These are phyloP conservation scores for Guyanaporus albipodus DNA, from an alignment of 768 basidiomycete species.

Conservation along the genomic window DNA sequence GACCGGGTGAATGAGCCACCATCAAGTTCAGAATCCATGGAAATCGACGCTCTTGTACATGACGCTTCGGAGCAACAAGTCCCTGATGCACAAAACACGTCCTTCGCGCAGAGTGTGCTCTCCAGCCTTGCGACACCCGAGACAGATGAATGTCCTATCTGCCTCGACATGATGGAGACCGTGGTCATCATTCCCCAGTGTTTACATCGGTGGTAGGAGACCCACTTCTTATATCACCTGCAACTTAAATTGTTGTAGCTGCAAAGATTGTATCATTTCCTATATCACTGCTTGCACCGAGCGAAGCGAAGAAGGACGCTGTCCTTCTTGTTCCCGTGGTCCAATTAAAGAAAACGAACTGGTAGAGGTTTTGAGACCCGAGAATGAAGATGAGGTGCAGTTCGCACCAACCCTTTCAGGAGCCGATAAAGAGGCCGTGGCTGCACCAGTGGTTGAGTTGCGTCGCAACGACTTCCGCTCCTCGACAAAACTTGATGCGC, in stretches of 20 bases:
- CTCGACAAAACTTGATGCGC: slow-evolving; percentile 87
- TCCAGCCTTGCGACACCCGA: slow-evolving; percentile 48
- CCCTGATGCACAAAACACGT: slow-evolving; percentile 30
- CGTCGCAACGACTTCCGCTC: slow-evolving; percentile 82
- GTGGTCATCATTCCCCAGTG: slow-evolving; percentile 71
- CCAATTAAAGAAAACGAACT: slow-evolving; percentile 63
- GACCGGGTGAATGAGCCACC: slow-evolving; percentile 35
- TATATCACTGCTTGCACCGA: slow-evolving; percentile 68
- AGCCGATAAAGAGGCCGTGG: slow-evolving; percentile 19
- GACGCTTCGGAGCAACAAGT: slow-evolving; percentile 41
- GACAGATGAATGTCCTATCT: slow-evolving; percentile 76
- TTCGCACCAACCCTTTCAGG: neutral
- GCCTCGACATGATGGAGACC: slow-evolving; percentile 70
- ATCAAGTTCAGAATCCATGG: slow-evolving; percentile 37
- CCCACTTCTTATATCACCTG: neutral
- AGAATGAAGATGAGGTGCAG: slow-evolving; percentile 6
- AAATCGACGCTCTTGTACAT: slow-evolving; percentile 58
- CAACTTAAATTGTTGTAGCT: slow-evolving; percentile 42
- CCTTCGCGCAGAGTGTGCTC: slow-evolving; percentile 63
- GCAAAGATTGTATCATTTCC: slow-evolving; percentile 85
- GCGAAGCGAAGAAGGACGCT: slow-evolving; percentile 64
- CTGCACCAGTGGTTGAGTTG: slow-evolving; percentile 48
- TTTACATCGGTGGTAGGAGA: slow-evolving; percentile 65
- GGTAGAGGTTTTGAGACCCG: slow-evolving; percentile 53
- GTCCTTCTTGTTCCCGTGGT: slow-evolving; percentile 75